Evolutionary conservation across 495 filamentous ascomycete genomes (phyloP), one percentile per base, ranked within the genome.

Genomic region (Schizothecium vesticola): DNA sequence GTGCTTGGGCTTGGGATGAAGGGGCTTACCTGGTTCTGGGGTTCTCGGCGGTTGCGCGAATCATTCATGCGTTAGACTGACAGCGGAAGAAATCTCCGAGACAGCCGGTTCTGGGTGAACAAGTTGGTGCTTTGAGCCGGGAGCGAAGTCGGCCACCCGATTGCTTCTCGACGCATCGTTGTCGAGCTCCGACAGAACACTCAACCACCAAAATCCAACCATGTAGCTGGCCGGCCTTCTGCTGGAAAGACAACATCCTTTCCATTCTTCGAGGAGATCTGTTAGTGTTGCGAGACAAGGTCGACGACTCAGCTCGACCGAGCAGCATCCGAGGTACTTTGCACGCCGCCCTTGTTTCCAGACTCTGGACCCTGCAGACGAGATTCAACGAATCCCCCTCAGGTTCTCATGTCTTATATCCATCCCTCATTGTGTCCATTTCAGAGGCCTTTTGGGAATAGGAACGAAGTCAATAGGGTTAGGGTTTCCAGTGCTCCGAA

Each of bases 71-170:
- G 24, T 55, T 13, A 56, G 5, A 8, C 22, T 43, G 23, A 51
- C 43, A 51, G 13, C 58, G 23, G 58, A 58, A 61, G 21, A 26
- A 66, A 43, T 60, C 57, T 60, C 64, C 64, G 64, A 60, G 36
- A 56, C 56, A 59, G 56, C 64, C 63, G 63, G 57, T 11, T 11
- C 22, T 19, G 58, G 58, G 3, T 19, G 11, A 43, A 23, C 28
- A 19, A 26, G 7, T 23, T 19, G n/a, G 19, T 63, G 7, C 22
- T 51, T 43, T n/a, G 43, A 51, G n/a, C 19, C 43, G 43, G 43
- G 16, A n/a, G 43, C 11, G 10, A n/a, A 51, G 43, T 51, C 16
- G 16, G 19, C 43, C 5, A 7, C 43, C 11, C 3, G 3, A 6
- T 43, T 43, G 3, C 13, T 16, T 51, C 8, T 51, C 43, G 16